Percentiles rank a stretch among this genome's conserved stretches.
Evolutionary conservation across 352 stramenopile species (phyloP).

Genomic region (Phytophthora citrophthora): DNA sequence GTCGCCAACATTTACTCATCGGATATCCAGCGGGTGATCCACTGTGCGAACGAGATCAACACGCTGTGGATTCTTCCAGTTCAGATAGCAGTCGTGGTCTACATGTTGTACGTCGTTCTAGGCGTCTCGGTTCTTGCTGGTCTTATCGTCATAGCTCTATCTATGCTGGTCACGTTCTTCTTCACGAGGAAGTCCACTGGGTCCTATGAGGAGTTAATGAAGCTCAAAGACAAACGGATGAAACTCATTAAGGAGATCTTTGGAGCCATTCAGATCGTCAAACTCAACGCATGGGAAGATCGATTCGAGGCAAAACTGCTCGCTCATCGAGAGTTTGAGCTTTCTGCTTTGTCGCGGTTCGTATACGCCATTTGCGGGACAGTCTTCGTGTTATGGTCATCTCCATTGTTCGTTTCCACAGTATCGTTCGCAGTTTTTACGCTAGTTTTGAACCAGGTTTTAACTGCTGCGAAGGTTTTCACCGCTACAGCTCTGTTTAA

Average conservation of each 20-base stretch:
- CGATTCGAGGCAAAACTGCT: slow-evolving; percentile 88
- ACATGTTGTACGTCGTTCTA: slow-evolving; percentile 54
- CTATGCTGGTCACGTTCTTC: slow-evolving; percentile 49
- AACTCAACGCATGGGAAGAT: slow-evolving; percentile 93
- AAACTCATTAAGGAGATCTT: slow-evolving; percentile 91
- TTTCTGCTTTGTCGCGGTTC: too few relatives aligned
- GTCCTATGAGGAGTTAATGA: slow-evolving; percentile 55
- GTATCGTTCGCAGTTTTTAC: slow-evolving; percentile 58
- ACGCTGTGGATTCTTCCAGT: slow-evolving; percentile 55
- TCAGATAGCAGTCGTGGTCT: slow-evolving; percentile 40
- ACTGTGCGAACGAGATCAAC: slow-evolving; percentile 50
- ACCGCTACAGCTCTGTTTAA: slow-evolving; percentile 63
- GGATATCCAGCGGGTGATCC: slow-evolving; percentile 71
- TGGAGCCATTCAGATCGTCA: slow-evolving; percentile 95
- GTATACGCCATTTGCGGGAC: too few relatives aligned
- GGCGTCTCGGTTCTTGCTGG: slow-evolving; percentile 51
- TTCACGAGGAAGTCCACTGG: slow-evolving; percentile 56
- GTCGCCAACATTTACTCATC: slow-evolving; percentile 94
- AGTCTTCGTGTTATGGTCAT: slow-evolving; percentile 37
- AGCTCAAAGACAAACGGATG: slow-evolving; percentile 61
- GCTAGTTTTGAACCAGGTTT: slow-evolving; percentile 37
- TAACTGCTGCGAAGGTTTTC: slow-evolving; percentile 64
- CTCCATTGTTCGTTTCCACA: slow-evolving; percentile 50
- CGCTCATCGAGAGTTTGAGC: slow-evolving; percentile 4
- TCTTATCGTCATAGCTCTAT: slow-evolving; percentile 36